These are phyloP conservation scores for Peterozyma xylosa DNA, from an alignment of 805 yeast species.

Conservation along the genomic window DNA sequence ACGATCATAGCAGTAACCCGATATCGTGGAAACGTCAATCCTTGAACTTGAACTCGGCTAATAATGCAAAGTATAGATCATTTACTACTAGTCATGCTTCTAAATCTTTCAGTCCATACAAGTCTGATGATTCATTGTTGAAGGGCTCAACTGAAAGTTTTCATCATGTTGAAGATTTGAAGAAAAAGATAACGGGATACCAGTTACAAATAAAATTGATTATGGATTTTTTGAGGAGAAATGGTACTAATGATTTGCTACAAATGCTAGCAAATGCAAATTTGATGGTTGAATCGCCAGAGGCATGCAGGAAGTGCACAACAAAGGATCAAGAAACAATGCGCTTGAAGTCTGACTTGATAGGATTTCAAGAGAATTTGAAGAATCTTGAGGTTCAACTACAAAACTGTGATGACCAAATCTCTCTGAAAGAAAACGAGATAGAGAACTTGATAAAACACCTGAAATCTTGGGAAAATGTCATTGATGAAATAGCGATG, in stretches of 20 bases:
- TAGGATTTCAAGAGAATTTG: neutral
- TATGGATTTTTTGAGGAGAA: constrained; percentile 19
- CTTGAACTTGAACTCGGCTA: too few relatives aligned
- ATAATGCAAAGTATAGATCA: too few relatives aligned
- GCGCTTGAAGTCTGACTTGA: constrained; percentile 10
- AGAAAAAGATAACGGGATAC: constrained; percentile 24
- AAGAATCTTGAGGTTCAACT: neutral
- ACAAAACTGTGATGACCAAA: neutral
- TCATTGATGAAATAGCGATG: neutral
- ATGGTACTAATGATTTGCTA: constrained; percentile 8
- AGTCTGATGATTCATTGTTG: too few relatives aligned
- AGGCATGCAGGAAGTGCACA: constrained; percentile 4
- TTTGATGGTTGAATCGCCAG: neutral
- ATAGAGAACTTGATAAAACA: neutral
- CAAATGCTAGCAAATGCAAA: constrained; percentile 2
- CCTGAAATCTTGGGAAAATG: neutral
- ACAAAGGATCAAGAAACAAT: constrained; percentile 6
- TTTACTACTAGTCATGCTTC: too few relatives aligned
- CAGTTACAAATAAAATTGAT: constrained; percentile 24
- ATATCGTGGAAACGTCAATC: too few relatives aligned
- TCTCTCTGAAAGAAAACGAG: neutral
- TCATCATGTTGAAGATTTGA: constrained; percentile 18
- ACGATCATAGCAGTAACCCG: neutral
- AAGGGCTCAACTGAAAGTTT: neutral
- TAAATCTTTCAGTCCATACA: too few relatives aligned